phyloP scores from a whole-genome alignment of 1,284 basidiomycete species.

The Sparassis latifolia region DNA sequence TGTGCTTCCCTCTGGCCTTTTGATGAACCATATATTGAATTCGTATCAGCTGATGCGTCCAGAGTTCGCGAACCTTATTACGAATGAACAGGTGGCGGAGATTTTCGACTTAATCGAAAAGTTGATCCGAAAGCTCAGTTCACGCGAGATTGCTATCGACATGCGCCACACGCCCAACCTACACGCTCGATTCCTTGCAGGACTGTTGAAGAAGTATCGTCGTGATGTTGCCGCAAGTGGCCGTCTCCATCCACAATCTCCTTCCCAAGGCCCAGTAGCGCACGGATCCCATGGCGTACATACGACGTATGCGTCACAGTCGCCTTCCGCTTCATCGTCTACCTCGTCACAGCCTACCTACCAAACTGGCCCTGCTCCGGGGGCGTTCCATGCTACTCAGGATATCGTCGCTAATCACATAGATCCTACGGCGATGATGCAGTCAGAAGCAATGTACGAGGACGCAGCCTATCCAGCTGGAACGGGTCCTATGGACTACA shows the following conservation, averaged over 20 bases:
- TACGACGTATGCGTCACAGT: constrained; percentile 8
- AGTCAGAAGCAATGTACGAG: constrained; percentile 15
- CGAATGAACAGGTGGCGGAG: constrained; percentile 55
- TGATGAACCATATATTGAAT: background rate
- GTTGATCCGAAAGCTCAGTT: constrained; percentile 65
- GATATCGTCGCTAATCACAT: constrained; percentile 9
- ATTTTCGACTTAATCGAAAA: constrained; percentile 67
- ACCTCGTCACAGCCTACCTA: background rate
- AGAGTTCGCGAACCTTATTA: constrained; percentile 58
- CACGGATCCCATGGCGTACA: constrained; percentile 9
- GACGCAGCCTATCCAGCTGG: constrained; percentile 17
- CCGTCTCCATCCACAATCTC: constrained; percentile 39
- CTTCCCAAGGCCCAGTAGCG: constrained; percentile 22
- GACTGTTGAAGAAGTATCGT: constrained; percentile 59
- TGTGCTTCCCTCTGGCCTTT: constrained; percentile 21
- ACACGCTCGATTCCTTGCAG: constrained; percentile 73
- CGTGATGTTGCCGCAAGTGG: constrained; percentile 50
- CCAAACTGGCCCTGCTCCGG: background rate
- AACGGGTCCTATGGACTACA: constrained; percentile 12
- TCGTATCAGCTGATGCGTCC: constrained; percentile 57
- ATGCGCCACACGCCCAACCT: constrained; percentile 76
- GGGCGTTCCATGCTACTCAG: background rate
- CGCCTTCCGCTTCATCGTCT: constrained; percentile 1
- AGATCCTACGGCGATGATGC: background rate
- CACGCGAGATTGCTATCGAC: constrained; percentile 73